A percentile compares a stretch with the other conserved stretches of the same genome.
Evolutionary conservation across 164 flowering plant genomes (phyloP).

Genomic region (Vitis rotundifolia): DNA sequence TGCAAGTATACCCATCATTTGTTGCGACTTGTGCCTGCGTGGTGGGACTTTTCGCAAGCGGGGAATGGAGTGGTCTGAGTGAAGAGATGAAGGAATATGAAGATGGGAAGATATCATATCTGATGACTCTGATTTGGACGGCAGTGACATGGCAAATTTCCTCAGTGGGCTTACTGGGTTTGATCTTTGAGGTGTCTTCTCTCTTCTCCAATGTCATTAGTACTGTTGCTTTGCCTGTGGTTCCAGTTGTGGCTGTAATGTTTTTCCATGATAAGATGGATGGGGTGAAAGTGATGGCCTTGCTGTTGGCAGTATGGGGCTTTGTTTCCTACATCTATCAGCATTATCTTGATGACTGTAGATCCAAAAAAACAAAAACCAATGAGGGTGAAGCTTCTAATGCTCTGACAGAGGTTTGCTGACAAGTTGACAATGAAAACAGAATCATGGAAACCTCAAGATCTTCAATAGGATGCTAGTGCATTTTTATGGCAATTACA

Average conservation of each 20-base stretch:
- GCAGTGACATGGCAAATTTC: constrained; percentile 32
- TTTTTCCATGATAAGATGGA: constrained; percentile 35
- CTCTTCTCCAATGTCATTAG: constrained; percentile 40
- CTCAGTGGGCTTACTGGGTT: constrained; percentile 26
- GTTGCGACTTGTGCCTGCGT: constrained; percentile 23
- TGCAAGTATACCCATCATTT: constrained; percentile 29
- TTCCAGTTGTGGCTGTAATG: constrained; percentile 32
- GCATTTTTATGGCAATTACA: no score
- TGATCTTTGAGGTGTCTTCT: constrained; percentile 36
- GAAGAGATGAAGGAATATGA: constrained; percentile 25
- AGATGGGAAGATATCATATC: constrained; percentile 21
- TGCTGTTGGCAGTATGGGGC: constrained; percentile 39
- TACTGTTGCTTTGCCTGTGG: constrained; percentile 30
- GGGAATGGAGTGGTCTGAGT: constrained; percentile 25
- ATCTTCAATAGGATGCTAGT: not conserved
- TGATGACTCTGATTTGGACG: constrained; percentile 34
- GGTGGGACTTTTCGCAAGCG: constrained; percentile 35
- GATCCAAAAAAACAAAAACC: constrained; percentile 4
- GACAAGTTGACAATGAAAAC: not conserved
- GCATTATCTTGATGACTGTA: constrained; percentile 27
- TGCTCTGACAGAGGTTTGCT: constrained; percentile 5
- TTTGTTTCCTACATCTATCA: constrained; percentile 36
- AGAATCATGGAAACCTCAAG: not conserved
- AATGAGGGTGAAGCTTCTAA: not conserved
- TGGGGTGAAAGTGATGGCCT: constrained; percentile 31